Base-by-base conservation (phyloP, 1,139 yeast genomes). In the Geotrichum histeridarum region DNA sequence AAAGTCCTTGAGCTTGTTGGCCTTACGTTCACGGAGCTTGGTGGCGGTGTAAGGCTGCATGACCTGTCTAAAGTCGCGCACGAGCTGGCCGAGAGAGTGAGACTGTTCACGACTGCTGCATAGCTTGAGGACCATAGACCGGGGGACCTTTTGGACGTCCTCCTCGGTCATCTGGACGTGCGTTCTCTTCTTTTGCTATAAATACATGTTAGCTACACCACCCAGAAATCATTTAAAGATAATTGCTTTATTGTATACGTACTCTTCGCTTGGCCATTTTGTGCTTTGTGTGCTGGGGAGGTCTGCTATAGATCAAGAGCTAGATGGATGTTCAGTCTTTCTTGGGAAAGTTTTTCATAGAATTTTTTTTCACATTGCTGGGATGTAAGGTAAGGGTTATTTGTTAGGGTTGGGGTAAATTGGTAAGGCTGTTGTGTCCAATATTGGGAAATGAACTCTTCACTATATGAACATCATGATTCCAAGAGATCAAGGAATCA, bases 41-140 rank as follows among this genome's bases (percentile, higher is more conserved):
- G 89, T 82, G 15, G 98, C 97, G 4, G 99, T 93, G 65, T 93
- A 95, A 31, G 99, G 99, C 68, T 89, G 94, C 97, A 93, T 90
- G 60, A 89, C 82, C 60, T 80, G 81, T 67, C 99, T 80, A 70
- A 91, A 83, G 69, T 93, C 99, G 60, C 79, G 78, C 17, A 91
- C 97, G 57, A 93, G 76, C 69, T 88, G 96, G 43, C 87, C 77
- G 60, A 94, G 74, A 2, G 95, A 82, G 63, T 86, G 90, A 67
- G 93, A 91, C 52, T 82, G 81, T 65, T 87, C 77, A 41, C 73
- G 64, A 42, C 66, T 66, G 31, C 94, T 82, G 2, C 97, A 97
- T 54, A 91, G 78, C 64, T 93, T 82, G 62, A 93, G 79, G 57
- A 94, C 98, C 96, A 91, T 88, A 5, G 97, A 89, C 65, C 86